A percentile compares a stretch with the other conserved stretches of the same genome.
Evolutionary conservation across 2,329 filamentous ascomycete species (phyloP).

Genomic region (Bipolaris bicolor): DNA sequence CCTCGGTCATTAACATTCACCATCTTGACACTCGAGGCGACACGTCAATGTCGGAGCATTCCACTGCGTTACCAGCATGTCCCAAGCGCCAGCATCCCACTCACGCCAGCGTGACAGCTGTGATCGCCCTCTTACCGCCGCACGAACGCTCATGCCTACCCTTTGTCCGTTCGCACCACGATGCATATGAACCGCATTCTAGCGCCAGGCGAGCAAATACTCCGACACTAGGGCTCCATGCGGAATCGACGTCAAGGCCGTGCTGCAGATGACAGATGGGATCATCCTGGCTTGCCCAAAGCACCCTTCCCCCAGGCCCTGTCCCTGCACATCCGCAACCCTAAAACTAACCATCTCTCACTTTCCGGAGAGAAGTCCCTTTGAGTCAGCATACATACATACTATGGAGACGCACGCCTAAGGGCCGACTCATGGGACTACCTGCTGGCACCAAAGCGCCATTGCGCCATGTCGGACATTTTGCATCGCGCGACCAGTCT

Average conservation of each 20-base stretch:
- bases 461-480: slow-evolving; percentile 12
- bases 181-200: slow-evolving; percentile 15
- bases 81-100: slow-evolving; percentile 15
- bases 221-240: slow-evolving; percentile 13
- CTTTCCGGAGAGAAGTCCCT: not conserved
- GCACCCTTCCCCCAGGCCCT: not conserved
- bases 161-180: slow-evolving; percentile 17
- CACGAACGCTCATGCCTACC: slow-evolving; percentile 14
- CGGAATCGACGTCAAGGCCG: slow-evolving; percentile 4
- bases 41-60: slow-evolving; percentile 25
- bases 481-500: slow-evolving; percentile 1
- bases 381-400: slow-evolving; percentile 6
- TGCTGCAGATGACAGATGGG: slow-evolving; percentile 9
- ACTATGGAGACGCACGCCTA: not conserved
- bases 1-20: slow-evolving; percentile 9
- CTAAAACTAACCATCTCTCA: slow-evolving; percentile 8
- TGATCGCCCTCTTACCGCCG: slow-evolving; percentile 24
- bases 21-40: slow-evolving; percentile 17
- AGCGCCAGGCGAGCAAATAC: slow-evolving; percentile 13
- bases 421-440: slow-evolving; percentile 14
- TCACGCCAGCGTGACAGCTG: slow-evolving; percentile 25
- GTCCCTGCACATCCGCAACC: slow-evolving; percentile 14
- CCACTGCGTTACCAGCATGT: slow-evolving; percentile 12
- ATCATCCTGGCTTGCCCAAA: slow-evolving; percentile 8
- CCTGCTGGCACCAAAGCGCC: not conserved